phyloP scores from a whole-genome alignment of 2,329 filamentous ascomycete genomes.

The Graphium sp. region DNA sequence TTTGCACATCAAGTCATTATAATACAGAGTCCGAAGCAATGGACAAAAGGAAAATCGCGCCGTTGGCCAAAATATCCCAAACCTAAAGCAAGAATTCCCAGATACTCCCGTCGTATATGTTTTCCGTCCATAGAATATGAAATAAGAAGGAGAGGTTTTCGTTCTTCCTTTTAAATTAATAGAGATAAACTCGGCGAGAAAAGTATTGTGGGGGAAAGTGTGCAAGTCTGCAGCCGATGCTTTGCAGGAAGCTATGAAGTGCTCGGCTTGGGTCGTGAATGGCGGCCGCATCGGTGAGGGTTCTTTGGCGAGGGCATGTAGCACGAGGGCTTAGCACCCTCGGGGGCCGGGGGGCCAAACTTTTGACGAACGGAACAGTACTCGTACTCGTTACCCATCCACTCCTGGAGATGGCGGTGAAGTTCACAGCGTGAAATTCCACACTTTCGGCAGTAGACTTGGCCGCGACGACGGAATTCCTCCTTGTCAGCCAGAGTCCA shows the following conservation, averaged over 20 bases:
- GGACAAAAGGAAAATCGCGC: too few species aligned
- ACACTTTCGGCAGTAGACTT: conserved; percentile 46
- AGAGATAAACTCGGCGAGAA: too few species aligned
- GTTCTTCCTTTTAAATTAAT: too few species aligned
- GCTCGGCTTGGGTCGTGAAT: conserved; percentile 16
- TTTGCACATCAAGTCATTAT: too few species aligned
- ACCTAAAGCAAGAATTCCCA: too few species aligned
- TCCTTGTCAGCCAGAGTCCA: conserved; percentile 17
- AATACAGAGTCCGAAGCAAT: too few species aligned
- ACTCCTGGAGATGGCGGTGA: conserved; percentile 41
- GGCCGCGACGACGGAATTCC: conserved; percentile 34
- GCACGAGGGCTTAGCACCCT: conserved; percentile 31
- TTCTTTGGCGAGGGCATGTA: conserved; percentile 44
- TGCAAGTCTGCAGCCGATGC: too few species aligned
- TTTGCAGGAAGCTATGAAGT: neutral
- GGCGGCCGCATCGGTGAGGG: conserved; percentile 38
- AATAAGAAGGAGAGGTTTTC: too few species aligned
- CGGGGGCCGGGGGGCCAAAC: conserved; percentile 30
- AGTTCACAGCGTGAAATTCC: conserved; percentile 44
- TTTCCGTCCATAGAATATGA: too few species aligned
- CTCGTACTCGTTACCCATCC: conserved; percentile 38
- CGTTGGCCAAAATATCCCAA: too few species aligned
- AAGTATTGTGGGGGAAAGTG: too few species aligned
- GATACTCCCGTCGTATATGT: too few species aligned
- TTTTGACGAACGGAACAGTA: conserved; percentile 44